phyloP scores from a whole-genome alignment of 306 rosid genomes.

The Hylodesmum podocarpum region DNA sequence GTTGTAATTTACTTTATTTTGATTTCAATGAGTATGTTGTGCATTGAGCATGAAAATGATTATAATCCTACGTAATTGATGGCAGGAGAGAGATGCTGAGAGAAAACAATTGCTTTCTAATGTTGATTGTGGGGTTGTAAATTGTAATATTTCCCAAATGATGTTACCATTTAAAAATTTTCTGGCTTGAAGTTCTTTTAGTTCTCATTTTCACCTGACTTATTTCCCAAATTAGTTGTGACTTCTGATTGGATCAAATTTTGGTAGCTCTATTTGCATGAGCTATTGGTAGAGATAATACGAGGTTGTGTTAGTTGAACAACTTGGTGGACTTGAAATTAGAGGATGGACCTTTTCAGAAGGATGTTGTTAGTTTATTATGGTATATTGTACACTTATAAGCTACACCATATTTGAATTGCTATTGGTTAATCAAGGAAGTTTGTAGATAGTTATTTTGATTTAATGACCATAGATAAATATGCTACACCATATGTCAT shows the following conservation, averaged over 20 bases:
- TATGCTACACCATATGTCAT: not conserved
- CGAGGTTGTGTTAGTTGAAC: slow-evolving; percentile 14
- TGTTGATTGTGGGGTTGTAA: not conserved
- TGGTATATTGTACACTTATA: not conserved
- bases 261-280: slow-evolving; percentile 8
- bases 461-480: not conserved
- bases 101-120: not conserved
- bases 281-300: not conserved
- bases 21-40: not conserved
- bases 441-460: slow-evolving; percentile 20
- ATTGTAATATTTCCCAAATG: not conserved
- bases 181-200: not conserved
- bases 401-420: not conserved
- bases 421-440: not conserved
- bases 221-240: not conserved
- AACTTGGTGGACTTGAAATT: slow-evolving; percentile 14
- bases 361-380: slow-evolving; percentile 2
- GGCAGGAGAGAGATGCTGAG: not conserved
- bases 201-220: not conserved
- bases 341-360: slow-evolving; percentile 16
- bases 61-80: not conserved
- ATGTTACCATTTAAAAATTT: not conserved
- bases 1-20: not conserved
- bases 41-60: not conserved
- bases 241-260: slow-evolving; percentile 28